Percentiles rank a stretch among this genome's conserved stretches.
These are phyloP conservation scores for Myriosclerotinia curreyana DNA, from an alignment of 2,329 filamentous ascomycete genomes.

Conservation along the genomic window DNA sequence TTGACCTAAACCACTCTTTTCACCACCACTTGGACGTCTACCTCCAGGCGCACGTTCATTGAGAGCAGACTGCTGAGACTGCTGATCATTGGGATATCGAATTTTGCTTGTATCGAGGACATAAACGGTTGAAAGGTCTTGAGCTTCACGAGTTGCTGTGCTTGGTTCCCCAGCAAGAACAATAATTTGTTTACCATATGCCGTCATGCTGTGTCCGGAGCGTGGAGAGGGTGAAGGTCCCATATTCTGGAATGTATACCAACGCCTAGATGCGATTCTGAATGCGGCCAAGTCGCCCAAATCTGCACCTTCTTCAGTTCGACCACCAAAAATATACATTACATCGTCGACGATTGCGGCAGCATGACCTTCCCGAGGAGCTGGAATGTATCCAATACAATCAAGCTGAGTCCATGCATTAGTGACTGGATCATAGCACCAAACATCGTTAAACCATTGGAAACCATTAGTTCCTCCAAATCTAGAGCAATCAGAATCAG, in stretches of 20 bases:
- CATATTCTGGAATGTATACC: slow-evolving; percentile 99
- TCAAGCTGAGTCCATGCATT: slow-evolving; percentile 88
- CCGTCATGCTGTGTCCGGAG: slow-evolving; percentile 97
- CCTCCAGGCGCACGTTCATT: slow-evolving; percentile 43
- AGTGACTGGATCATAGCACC: slow-evolving; percentile 82
- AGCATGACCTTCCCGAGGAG: slow-evolving; percentile 89
- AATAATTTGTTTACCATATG: slow-evolving; percentile 86
- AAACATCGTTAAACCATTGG: slow-evolving; percentile 98
- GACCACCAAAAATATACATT: slow-evolving; percentile 98
- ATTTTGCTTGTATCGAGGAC: slow-evolving; percentile 95
- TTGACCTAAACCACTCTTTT: slow-evolving; percentile 32
- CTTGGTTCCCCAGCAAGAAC: slow-evolving; percentile 94
- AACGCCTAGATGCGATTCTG: slow-evolving; percentile 76
- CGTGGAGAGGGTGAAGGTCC: slow-evolving; percentile 89
- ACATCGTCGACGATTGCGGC: slow-evolving; percentile 92
- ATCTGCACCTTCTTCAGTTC: slow-evolving; percentile 89
- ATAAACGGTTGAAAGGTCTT: slow-evolving; percentile 85
- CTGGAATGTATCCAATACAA: slow-evolving; percentile 96
- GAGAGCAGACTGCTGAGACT: slow-evolving; percentile 40
- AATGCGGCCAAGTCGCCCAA: slow-evolving; percentile 90
- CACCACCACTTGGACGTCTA: slow-evolving; percentile 46
- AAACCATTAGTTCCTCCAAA: slow-evolving; percentile 96
- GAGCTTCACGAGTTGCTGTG: slow-evolving; percentile 73
- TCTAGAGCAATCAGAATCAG: slow-evolving; percentile 46
- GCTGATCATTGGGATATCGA: slow-evolving; percentile 79